Conservation (phyloP, 257 asterid species). For the Orobanche coerulescens region DNA sequence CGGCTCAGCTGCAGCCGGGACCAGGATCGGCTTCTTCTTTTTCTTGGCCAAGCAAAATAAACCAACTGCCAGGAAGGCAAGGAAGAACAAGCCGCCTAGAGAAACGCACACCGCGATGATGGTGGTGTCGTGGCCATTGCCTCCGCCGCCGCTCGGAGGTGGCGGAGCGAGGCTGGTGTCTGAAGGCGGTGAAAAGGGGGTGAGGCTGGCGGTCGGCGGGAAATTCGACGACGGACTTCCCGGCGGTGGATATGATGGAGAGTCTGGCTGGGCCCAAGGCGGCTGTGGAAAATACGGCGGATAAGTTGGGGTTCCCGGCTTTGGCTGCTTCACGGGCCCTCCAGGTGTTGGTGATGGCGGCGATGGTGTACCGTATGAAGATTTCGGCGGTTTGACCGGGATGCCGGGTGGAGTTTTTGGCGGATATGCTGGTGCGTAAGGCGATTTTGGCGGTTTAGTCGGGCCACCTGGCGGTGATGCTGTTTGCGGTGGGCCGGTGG, state of each 20-base stretch:
- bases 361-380: conserved; percentile 17
- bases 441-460: conserved; percentile 15
- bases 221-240: conserved; percentile 18
- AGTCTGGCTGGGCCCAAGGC: conserved; percentile 25
- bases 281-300: conserved; percentile 26
- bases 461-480: conserved; percentile 18
- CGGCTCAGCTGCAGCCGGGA: conserved; percentile 30
- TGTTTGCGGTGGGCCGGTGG: conserved; percentile 19
- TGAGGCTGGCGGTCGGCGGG: conserved; percentile 23
- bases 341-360: not conserved
- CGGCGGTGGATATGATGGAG: conserved; percentile 28
- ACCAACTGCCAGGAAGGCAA: conserved; percentile 58
- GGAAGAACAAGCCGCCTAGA: conserved; percentile 54
- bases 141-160: conserved; percentile 38
- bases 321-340: conserved; percentile 20
- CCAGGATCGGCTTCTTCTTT: conserved; percentile 52
- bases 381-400: conserved; percentile 20
- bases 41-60: conserved; percentile 59
- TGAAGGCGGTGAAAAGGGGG: conserved; percentile 31
- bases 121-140: conserved; percentile 41
- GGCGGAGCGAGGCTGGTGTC: conserved; percentile 27
- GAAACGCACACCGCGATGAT: conserved; percentile 55
- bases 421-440: not conserved
- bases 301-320: conserved; percentile 21
- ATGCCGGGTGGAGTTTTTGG: conserved; percentile 14